phyloP scores from a whole-genome alignment of 176 grass and related monocot species.

The Metroxylon sagu region DNA sequence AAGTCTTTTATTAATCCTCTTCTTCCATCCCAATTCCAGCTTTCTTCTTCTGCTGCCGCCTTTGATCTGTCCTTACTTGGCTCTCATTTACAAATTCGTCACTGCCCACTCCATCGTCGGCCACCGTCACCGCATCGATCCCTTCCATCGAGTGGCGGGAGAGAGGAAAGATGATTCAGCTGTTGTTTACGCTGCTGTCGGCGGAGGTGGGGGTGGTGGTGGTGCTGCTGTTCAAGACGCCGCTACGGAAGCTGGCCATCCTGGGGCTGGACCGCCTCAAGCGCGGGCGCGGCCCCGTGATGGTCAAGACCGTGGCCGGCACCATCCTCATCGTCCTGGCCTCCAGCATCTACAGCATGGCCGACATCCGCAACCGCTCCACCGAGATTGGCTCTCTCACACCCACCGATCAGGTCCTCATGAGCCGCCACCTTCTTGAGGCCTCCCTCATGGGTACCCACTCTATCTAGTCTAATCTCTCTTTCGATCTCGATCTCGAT shows the following conservation, averaged over 20 bases:
- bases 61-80: no score
- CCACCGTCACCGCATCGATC: no score
- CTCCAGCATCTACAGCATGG: slow-evolving; percentile 64
- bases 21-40: no score
- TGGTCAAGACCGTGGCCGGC: slow-evolving; percentile 78
- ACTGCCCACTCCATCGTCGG: no score
- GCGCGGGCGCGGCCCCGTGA: slow-evolving; percentile 61
- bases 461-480: no score
- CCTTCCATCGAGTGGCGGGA: no score
- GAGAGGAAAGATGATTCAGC: slow-evolving; percentile 53
- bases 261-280: slow-evolving; percentile 61
- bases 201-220: slow-evolving; percentile 43
- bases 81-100: no score
- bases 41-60: no score
- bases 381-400: slow-evolving; percentile 39
- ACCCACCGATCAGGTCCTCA: slow-evolving; percentile 81
- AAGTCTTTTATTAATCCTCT: no score
- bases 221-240: slow-evolving; percentile 76
- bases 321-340: slow-evolving; percentile 42
- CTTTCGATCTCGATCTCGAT: no score
- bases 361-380: slow-evolving; percentile 42
- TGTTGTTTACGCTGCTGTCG: slow-evolving; percentile 59
- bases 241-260: slow-evolving; percentile 52
- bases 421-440: slow-evolving; percentile 78
- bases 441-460: slow-evolving; percentile 68